Evolutionary conservation across 2,329 filamentous ascomycete genomes (phyloP).

Genomic region (Aureobasidium sp.): DNA sequence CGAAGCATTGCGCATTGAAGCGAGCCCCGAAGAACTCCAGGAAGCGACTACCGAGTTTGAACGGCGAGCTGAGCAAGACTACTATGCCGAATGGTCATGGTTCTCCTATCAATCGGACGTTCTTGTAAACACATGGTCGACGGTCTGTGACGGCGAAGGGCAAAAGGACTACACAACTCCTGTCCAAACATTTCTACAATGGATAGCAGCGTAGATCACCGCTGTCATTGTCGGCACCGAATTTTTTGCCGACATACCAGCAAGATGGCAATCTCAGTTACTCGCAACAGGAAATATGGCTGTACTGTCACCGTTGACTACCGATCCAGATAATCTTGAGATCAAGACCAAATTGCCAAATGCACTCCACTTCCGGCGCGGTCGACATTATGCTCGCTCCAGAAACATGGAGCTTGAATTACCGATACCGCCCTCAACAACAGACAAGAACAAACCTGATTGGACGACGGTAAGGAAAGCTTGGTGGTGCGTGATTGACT

Average conservation of each 20-base stretch:
- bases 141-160: constrained; percentile 24
- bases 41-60: constrained; percentile 34
- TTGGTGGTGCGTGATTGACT: constrained; percentile 45
- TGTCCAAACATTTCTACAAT: constrained; percentile 30
- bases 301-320: constrained; percentile 6
- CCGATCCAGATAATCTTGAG: not conserved
- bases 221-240: constrained; percentile 21
- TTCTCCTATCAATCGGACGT: constrained; percentile 40
- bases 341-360: constrained; percentile 39
- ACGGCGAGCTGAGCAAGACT: constrained; percentile 20
- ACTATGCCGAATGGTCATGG: constrained; percentile 47
- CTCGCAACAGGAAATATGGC: constrained; percentile 31
- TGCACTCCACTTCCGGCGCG: constrained; percentile 40
- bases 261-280: constrained; percentile 14
- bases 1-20: constrained; percentile 26
- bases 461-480: constrained; percentile 38
- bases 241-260: constrained; percentile 16
- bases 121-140: constrained; percentile 41
- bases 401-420: constrained; percentile 34
- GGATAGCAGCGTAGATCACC: constrained; percentile 27
- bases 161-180: constrained; percentile 32
- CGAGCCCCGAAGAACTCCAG: constrained; percentile 24
- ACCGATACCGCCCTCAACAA: constrained; percentile 31
- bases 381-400: constrained; percentile 14
- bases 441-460: constrained; percentile 31